Evolutionary conservation across 2,329 filamentous ascomycete genomes (phyloP).

Genomic region (Chrysoporthe austroafricana): DNA sequence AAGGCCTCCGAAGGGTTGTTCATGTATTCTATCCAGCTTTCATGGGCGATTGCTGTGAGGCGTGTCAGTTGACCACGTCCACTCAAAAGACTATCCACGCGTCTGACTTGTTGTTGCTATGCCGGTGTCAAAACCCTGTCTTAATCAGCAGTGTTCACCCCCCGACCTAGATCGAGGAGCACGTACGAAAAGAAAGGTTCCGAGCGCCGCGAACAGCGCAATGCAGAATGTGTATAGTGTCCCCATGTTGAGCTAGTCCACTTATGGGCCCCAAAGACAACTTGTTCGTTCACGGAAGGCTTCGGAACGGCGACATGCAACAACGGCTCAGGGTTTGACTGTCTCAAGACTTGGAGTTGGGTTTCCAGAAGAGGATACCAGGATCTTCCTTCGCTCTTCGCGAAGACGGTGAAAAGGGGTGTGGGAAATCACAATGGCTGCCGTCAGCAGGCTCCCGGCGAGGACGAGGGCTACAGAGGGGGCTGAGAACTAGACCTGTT

Average conservation of each 20-base stretch:
- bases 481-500: background rate
- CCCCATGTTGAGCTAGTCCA: conserved; percentile 14
- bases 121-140: conserved; percentile 61
- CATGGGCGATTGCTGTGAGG: conserved; percentile 56
- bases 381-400: background rate
- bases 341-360: background rate
- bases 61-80: conserved; percentile 7
- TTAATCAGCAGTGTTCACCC: conserved; percentile 7
- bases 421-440: background rate
- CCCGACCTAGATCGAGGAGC: background rate
- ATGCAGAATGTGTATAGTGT: conserved; percentile 51
- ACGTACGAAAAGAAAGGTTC: conserved; percentile 61
- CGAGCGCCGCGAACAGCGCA: conserved; percentile 60
- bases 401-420: background rate
- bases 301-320: background rate
- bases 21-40: conserved; percentile 65
- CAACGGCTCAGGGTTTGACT: background rate
- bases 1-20: conserved; percentile 55
- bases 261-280: background rate
- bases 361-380: background rate
- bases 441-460: background rate
- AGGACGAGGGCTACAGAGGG: background rate
- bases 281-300: background rate
- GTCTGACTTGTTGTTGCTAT: conserved; percentile 61
- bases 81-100: background rate